Evolutionary conservation across 176 grass and related monocot species (phyloP), one percentile per base, ranked within the genome.

Genomic region (Urochloa ruziziensis): DNA sequence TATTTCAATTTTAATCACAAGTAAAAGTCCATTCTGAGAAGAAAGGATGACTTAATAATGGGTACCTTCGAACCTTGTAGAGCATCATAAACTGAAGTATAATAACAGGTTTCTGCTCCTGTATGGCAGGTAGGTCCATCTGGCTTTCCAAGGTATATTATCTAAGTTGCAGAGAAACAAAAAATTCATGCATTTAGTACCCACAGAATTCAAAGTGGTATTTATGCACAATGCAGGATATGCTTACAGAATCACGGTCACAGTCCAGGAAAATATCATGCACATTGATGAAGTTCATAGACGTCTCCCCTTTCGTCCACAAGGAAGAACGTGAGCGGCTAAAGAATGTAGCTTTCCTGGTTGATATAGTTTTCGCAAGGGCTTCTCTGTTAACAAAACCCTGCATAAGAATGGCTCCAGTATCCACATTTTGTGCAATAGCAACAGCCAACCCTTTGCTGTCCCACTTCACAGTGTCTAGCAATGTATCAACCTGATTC

Each of bases 51-150:
- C 54, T 47, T 19, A 33, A 85, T 21, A 63, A 43, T 39, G 21
- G 29, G 67, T 91, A 95, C 95, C 95, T 98, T 80, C 3, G 43
- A 83, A 69, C 54, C 89, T 88, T 91, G 86, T 70, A 98, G 82
- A 67, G 46, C 68, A 91, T 93, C 91, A 86, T 82, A 84, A 53
- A 98, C 86, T 62, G 95, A 98, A 77, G 92, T 86, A 86, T 91
- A 95, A 67, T 94, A 98, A 81, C 92, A 95, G 5, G 95, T 98
- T 75, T 98, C 82, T 23, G 92, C 92, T 62, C 90, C 92, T 78
- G 92, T 98, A 88, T 98, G 95, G 80, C 95, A 97, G 17, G 95
- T 97, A 87, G 95, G 95, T 29, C 95, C 95, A 86, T 93, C 95
- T 68, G 95, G 95, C 84, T 87, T 91, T 49, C 95, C 95, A 58